phyloP scores from a whole-genome alignment of 2,329 filamentous ascomycete genomes.

The Neopestalotiopsis sp. region DNA sequence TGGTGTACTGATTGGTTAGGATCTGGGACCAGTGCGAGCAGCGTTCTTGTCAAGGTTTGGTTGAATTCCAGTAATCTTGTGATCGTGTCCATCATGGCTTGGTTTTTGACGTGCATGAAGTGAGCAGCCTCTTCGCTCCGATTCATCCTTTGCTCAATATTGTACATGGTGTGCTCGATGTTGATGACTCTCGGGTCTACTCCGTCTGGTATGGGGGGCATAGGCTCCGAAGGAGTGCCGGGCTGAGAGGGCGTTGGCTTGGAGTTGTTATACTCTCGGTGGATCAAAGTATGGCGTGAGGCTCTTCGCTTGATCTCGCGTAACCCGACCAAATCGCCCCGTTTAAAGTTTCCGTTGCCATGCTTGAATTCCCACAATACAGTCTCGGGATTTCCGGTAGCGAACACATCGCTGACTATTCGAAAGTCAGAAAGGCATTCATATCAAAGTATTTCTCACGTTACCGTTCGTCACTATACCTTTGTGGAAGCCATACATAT shows the following conservation, averaged over 20 bases:
- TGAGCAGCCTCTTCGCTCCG: slow-evolving; percentile 84
- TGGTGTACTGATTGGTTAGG: slow-evolving; percentile 79
- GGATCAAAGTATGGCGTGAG: slow-evolving; percentile 89
- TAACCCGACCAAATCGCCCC: slow-evolving; percentile 87
- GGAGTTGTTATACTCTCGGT: slow-evolving; percentile 84
- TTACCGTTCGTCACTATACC: slow-evolving; percentile 54
- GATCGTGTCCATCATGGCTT: slow-evolving; percentile 81
- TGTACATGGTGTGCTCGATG: slow-evolving; percentile 83
- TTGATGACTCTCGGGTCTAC: slow-evolving; percentile 75
- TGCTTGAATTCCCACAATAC: slow-evolving; percentile 99
- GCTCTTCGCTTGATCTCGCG: slow-evolving; percentile 95
- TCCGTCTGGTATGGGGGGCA: slow-evolving; percentile 73
- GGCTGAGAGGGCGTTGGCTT: slow-evolving; percentile 80
- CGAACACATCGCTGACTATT: slow-evolving; percentile 95
- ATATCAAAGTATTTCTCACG: neutral
- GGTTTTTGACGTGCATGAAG: slow-evolving; percentile 80
- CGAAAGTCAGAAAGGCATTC: neutral
- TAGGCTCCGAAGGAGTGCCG: slow-evolving; percentile 82
- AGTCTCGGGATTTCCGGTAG: slow-evolving; percentile 90
- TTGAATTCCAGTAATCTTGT: slow-evolving; percentile 76
- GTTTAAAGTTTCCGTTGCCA: slow-evolving; percentile 95
- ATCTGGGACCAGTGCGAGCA: slow-evolving; percentile 76
- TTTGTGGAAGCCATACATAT: slow-evolving; percentile 99
- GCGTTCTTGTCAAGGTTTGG: slow-evolving; percentile 78
- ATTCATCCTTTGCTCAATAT: slow-evolving; percentile 75